Base-by-base conservation (phyloP, 805 yeast genomes). In the Sporopachydermia quercuum region DNA sequence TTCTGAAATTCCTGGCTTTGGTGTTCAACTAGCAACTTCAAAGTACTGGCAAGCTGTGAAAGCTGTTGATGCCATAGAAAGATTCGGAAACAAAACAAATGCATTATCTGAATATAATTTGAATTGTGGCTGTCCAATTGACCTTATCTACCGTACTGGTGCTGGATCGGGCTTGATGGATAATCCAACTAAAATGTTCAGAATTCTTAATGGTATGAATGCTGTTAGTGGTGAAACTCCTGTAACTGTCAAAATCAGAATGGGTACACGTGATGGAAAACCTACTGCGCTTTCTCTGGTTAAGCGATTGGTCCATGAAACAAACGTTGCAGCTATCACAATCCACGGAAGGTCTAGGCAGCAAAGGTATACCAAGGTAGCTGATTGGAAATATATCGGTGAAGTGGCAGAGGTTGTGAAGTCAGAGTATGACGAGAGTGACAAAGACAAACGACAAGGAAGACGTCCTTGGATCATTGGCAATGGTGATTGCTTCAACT, bases 111-210 rank as follows among this genome's bases (percentile, higher is more conserved):
- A 91, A 53, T 64, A 91, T 47, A 91, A 91, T 55, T 69, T 91
- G 51, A 91, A 91, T 60, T 80, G 94, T 54, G 99, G 99, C 2
- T 91, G 99, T 58, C 99, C 99, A 13, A 91, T 91, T 48, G 98
- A 93, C 55, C 67, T 91, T 49, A 65, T 91, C n/a, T 91, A 78
- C 58, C 74, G 89, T 48, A 85, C 82, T 54, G 99, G 99, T 34
- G 93, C 94, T 45, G 99, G 99, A 2, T 77, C 93, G 30, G 97
- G 95, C 0, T 68, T 91, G 40, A 62, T 91, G 67, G 96, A 86
- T 46, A 85, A 82, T 50, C 93, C 94, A 5, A 78, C 93, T 2
- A 74, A 83, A 51, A 61, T 87, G 60, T 54, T 80, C 35, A 69
- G 94, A 47, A 76, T 86, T 50, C 61, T 89, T 37, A 78, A 81